phyloP scores from a whole-genome alignment of 495 filamentous ascomycete species.

The Penicillium steckii region DNA sequence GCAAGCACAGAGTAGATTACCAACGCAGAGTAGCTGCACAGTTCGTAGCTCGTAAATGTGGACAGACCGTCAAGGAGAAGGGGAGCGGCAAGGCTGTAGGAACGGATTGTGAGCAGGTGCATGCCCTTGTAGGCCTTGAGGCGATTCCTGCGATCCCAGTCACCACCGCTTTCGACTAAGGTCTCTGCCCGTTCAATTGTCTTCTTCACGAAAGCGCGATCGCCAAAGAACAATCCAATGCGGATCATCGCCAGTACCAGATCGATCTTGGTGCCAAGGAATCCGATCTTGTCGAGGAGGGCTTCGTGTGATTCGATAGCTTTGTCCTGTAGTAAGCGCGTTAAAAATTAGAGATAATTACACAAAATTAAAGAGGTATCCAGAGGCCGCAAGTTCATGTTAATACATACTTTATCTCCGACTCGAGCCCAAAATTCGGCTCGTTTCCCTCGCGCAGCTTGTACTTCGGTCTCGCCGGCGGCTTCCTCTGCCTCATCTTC shows the following conservation, averaged over 20 bases:
- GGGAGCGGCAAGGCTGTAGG: slow-evolving; percentile 85
- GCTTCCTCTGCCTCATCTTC: slow-evolving; percentile 92
- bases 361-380: neutral
- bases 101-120: slow-evolving; percentile 85
- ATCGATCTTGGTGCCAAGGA: slow-evolving; percentile 95
- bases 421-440: slow-evolving; percentile 94
- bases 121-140: slow-evolving; percentile 98
- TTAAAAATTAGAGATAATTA: slow-evolving; percentile 5
- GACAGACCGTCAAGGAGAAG: slow-evolving; percentile 93
- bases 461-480: slow-evolving; percentile 92
- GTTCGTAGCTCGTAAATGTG: slow-evolving; percentile 98
- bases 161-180: slow-evolving; percentile 89
- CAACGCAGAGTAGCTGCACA: slow-evolving; percentile 90
- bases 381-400: neutral
- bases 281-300: slow-evolving; percentile 88
- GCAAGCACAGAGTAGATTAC: slow-evolving; percentile 96
- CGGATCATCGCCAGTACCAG: slow-evolving; percentile 94
- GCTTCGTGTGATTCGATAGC: slow-evolving; percentile 87
- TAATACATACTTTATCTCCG: slow-evolving; percentile 79
- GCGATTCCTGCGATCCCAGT: slow-evolving; percentile 97
- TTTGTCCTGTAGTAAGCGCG: slow-evolving; percentile 89
- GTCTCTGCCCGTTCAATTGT: slow-evolving; percentile 86
- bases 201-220: slow-evolving; percentile 87
- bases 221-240: slow-evolving; percentile 91
- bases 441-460: slow-evolving; percentile 87